A percentile compares a stretch with the other conserved stretches of the same genome.
These are phyloP conservation scores for Coprinopsis cinerea DNA, from an alignment of 768 basidiomycete species.

Conservation along the genomic window DNA sequence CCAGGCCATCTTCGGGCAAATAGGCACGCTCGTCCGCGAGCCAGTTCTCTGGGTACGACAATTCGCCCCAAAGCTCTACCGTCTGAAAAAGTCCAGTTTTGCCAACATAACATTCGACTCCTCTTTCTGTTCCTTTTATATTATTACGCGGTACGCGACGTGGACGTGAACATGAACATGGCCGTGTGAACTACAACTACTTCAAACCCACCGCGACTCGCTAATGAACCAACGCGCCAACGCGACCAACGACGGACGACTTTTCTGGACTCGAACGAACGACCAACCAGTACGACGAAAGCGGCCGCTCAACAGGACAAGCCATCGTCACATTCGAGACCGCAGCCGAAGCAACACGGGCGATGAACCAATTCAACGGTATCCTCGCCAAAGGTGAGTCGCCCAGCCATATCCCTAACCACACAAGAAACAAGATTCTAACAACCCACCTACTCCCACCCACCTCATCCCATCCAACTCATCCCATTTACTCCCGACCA, in stretches of 20 bases:
- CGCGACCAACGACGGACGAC: background rate
- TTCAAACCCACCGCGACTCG: background rate
- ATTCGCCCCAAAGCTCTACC: conserved; percentile 59
- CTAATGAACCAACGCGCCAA: no score
- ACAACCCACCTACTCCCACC: background rate
- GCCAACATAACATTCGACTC: conserved; percentile 40
- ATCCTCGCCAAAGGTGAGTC: conserved; percentile 77
- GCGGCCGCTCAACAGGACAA: conserved; percentile 84
- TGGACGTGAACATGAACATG: background rate
- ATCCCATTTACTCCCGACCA: background rate
- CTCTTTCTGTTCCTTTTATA: conserved; percentile 23
- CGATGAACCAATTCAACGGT: conserved; percentile 81
- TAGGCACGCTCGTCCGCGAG: conserved; percentile 89
- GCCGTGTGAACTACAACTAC: conserved; percentile 19
- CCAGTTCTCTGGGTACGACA: conserved; percentile 93
- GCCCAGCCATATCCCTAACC: background rate
- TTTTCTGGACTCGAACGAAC: no score
- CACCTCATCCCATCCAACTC: background rate
- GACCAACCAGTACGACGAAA: conserved; percentile 83
- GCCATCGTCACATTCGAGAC: conserved; percentile 80
- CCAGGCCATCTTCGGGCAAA: conserved; percentile 85
- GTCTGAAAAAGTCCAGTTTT: conserved; percentile 40
- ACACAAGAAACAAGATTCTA: no score
- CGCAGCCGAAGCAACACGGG: conserved; percentile 68
- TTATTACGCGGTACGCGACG: conserved; percentile 10